These are phyloP conservation scores for Platanthera zijinensis DNA, from an alignment of 106 monocot species.

Conservation along the genomic window DNA sequence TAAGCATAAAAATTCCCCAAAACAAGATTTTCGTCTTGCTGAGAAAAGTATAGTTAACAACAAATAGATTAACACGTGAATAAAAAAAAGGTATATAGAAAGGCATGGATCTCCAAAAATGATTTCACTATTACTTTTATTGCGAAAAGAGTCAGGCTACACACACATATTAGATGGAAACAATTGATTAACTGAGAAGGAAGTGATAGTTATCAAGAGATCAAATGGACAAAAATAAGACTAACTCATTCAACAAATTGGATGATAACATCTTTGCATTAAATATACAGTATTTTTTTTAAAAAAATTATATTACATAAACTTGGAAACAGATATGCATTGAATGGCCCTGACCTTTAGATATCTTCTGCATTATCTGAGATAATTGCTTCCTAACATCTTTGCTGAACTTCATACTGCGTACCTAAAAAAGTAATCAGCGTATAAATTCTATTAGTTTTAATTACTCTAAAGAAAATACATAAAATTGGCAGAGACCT, in stretches of 20 bases:
- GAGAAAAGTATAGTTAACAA: background rate
- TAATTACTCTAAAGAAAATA: background rate
- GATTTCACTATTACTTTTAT: background rate
- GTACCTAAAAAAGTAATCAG: constrained; percentile 35
- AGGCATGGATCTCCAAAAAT: background rate
- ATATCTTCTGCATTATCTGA: constrained; percentile 86
- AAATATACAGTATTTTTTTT: too few relatives aligned
- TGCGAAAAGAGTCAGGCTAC: background rate
- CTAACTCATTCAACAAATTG: background rate
- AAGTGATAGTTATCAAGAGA: background rate
- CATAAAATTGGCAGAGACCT: background rate
- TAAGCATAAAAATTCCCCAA: background rate
- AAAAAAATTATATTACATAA: too few relatives aligned
- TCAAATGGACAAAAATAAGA: background rate
- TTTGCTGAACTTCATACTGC: constrained; percentile 86
- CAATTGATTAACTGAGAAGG: background rate
- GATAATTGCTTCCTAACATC: constrained; percentile 89
- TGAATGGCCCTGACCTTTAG: constrained; percentile 54
- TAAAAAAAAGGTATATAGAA: background rate
- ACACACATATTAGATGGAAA: background rate
- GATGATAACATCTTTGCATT: background rate
- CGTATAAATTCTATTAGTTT: background rate
- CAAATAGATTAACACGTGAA: background rate
- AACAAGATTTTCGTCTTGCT: background rate
- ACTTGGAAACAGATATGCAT: background rate